These are phyloP conservation scores for Pseudogymnoascus sp. DNA, from an alignment of 2,329 filamentous ascomycete species.

Conservation along the genomic window DNA sequence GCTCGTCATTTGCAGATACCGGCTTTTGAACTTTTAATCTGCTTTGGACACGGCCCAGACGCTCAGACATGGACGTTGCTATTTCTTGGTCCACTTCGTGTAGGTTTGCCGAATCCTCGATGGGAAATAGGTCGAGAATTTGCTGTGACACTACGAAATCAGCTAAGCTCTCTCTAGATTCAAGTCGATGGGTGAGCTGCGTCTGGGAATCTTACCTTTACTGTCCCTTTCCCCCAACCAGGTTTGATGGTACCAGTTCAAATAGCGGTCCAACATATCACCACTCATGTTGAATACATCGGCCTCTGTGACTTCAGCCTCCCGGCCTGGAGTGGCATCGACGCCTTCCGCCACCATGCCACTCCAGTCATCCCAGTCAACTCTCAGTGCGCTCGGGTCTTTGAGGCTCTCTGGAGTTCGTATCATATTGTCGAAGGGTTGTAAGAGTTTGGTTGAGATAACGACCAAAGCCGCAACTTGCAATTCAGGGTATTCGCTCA, in stretches of 20 bases:
- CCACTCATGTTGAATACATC: slow-evolving; percentile 54
- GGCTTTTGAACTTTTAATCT: slow-evolving; percentile 22
- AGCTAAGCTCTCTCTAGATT: slow-evolving; percentile 9
- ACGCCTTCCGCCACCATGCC: slow-evolving; percentile 34
- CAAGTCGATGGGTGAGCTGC: background rate
- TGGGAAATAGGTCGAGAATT: slow-evolving; percentile 29
- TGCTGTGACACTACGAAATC: slow-evolving; percentile 24
- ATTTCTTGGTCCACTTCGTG: slow-evolving; percentile 21
- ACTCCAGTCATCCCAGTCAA: slow-evolving; percentile 70
- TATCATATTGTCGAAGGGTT: slow-evolving; percentile 57
- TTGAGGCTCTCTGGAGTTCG: slow-evolving; percentile 40
- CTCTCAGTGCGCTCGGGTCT: slow-evolving; percentile 48
- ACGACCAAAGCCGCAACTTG: slow-evolving; percentile 63
- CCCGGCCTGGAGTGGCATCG: slow-evolving; percentile 35
- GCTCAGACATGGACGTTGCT: slow-evolving; percentile 14
- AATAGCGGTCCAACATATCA: slow-evolving; percentile 60
- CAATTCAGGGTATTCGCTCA: slow-evolving; percentile 55
- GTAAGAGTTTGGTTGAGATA: slow-evolving; percentile 68
- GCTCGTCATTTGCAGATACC: slow-evolving; percentile 17
- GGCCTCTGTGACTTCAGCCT: slow-evolving; percentile 47
- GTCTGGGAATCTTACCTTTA: slow-evolving; percentile 26
- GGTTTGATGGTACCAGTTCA: slow-evolving; percentile 68
- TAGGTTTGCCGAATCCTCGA: slow-evolving; percentile 17
- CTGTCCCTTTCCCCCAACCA: slow-evolving; percentile 43
- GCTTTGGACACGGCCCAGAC: slow-evolving; percentile 22